Evolutionary conservation across 495 filamentous ascomycete species (phyloP).

Genomic region (Penicillium soppii): DNA sequence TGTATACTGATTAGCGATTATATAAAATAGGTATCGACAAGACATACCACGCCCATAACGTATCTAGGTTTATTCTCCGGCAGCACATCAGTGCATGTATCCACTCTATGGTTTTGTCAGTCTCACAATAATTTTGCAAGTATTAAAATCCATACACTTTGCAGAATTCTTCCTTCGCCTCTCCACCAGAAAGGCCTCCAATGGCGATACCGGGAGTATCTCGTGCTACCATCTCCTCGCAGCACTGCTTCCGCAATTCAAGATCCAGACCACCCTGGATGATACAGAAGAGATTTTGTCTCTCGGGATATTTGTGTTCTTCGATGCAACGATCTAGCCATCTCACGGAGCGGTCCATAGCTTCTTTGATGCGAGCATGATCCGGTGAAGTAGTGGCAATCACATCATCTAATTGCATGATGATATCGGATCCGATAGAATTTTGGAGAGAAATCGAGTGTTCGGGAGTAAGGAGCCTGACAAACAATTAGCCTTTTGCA

Average conservation of each 20-base stretch:
- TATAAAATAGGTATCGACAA: not conserved
- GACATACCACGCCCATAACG: slow-evolving; percentile 88
- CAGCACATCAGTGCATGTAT: slow-evolving; percentile 78
- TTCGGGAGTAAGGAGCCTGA: slow-evolving; percentile 86
- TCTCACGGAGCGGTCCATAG: slow-evolving; percentile 94
- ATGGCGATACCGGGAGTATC: slow-evolving; percentile 97
- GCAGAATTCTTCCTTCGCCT: slow-evolving; percentile 66
- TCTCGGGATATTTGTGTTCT: slow-evolving; percentile 78
- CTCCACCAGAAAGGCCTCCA: slow-evolving; percentile 86
- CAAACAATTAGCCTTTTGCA: not conserved
- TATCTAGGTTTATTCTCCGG: slow-evolving; percentile 92
- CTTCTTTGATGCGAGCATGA: slow-evolving; percentile 79
- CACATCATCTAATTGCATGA: slow-evolving; percentile 99
- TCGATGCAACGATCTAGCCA: slow-evolving; percentile 97
- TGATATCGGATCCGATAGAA: slow-evolving; percentile 96
- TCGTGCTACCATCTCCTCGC: slow-evolving; percentile 82
- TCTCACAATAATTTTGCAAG: not conserved
- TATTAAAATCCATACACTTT: slow-evolving; percentile 46
- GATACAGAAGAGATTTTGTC: slow-evolving; percentile 97
- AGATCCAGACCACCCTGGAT: slow-evolving; percentile 94
- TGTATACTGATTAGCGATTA: slow-evolving; percentile 24
- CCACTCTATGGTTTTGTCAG: slow-evolving; percentile 55
- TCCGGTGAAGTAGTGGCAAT: slow-evolving; percentile 94
- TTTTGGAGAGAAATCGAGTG: slow-evolving; percentile 97
- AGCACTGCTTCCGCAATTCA: slow-evolving; percentile 83